Evolutionary conservation across 805 yeast genomes (phyloP).

Genomic region (Nematodospora valgi): DNA sequence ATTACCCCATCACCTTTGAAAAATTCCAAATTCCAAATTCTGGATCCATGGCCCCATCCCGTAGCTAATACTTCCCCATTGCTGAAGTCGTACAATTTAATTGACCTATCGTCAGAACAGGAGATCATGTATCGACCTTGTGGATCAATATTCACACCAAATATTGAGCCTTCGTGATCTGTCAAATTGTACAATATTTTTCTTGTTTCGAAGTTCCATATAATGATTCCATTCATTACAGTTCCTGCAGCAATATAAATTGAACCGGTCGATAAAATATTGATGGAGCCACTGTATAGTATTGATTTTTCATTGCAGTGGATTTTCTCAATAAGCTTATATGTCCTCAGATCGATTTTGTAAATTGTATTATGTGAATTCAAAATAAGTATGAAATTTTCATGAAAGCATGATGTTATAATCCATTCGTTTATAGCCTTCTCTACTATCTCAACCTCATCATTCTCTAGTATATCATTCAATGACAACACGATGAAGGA

Average conservation of each 20-base stretch:
- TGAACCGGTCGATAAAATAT: conserved; percentile 35
- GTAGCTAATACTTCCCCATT: conserved; percentile 60
- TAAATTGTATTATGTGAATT: conserved; percentile 77
- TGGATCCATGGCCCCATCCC: conserved; percentile 96
- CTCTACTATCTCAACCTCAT: conserved; percentile 29
- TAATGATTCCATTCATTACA: conserved; percentile 79
- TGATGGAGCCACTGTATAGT: conserved; percentile 80
- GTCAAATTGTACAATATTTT: conserved; percentile 51
- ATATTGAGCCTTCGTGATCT: conserved; percentile 90
- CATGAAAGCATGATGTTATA: conserved; percentile 50
- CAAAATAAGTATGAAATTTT: conserved; percentile 44
- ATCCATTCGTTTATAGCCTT: conserved; percentile 77
- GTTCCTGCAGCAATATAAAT: conserved; percentile 84
- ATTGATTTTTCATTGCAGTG: conserved; percentile 73
- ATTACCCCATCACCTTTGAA: conserved; percentile 20
- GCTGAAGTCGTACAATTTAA: conserved; percentile 65
- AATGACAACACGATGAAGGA: conserved; percentile 50
- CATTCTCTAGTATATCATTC: conserved; percentile 22
- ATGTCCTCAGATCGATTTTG: conserved; percentile 15
- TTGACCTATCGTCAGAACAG: conserved; percentile 93
- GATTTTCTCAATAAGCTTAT: conserved; percentile 24
- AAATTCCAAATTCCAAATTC: conserved; percentile 83
- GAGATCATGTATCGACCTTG: conserved; percentile 59
- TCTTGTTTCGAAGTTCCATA: conserved; percentile 61
- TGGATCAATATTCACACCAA: conserved; percentile 64